Evolutionary conservation across 2,329 filamentous ascomycete species (phyloP), one percentile per base, ranked within the genome.

Genomic region (Diaporthe citri): DNA sequence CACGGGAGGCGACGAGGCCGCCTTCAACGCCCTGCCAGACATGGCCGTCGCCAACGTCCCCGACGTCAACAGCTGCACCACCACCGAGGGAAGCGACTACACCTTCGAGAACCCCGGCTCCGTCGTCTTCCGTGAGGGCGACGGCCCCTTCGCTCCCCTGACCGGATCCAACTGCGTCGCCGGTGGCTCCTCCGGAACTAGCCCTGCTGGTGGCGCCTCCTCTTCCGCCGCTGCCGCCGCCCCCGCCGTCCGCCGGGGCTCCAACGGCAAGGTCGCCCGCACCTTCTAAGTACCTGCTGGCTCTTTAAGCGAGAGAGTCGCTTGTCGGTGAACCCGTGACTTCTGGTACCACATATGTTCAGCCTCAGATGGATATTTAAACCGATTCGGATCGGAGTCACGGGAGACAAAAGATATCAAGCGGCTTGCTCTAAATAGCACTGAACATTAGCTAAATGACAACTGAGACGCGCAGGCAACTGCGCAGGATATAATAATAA

Each of bases 11-110:
- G 83, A 84, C 56, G 79, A 90, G 72, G 83, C 86, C 1, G 89
- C 90, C 78, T 89, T 93, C 77, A 81, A 90, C 56, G 82, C 84
- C 0, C 92, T 97, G 12, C 95, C 95, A 0, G 86, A 92, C 74
- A 93, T 97, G 90, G 92, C 95, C 71, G 88, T 93, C 1, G 92
- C 93, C 79, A 97, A 97, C 84, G 85, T 95, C 74, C 82, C 81
- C 7, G 34, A 25, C 13, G 64, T 69, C 48, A 79, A 78, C 74
- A 84, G 83, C 59, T 95, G 93, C 84, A 81, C 71, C 0, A 93
- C 91, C 20, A 80, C 79, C 0, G 90, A 92, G 57, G 80, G 82
- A 22, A 80, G 85, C 7, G 91, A 95, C 78, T 87, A 93, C 77
- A 82, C 86, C 25, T 96, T 93, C 5, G 64, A 69, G 15, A 69